Percentiles rank a stretch among this genome's conserved stretches.
These are phyloP conservation scores for Apiotrichum siamense DNA, from an alignment of 1,284 basidiomycete species.

Conservation along the genomic window DNA sequence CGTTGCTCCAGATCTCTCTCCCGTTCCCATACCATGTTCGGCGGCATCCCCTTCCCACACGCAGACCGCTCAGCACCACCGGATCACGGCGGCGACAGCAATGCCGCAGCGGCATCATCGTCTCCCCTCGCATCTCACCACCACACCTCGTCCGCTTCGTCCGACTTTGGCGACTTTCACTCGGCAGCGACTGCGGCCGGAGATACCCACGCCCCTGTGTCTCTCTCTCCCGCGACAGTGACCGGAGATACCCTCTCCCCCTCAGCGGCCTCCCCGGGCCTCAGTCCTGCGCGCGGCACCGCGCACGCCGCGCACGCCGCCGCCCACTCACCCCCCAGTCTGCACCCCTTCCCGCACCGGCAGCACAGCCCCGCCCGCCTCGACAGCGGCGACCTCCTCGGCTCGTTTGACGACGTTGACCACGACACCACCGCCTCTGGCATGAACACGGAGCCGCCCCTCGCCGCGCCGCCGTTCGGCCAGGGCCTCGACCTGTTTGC, in stretches of 20 bases:
- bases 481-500: conserved; percentile 5
- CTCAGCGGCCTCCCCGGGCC: no score
- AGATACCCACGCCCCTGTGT: no score
- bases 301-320: no score
- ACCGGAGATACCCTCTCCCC: no score
- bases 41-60: background rate
- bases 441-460: background rate
- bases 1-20: background rate
- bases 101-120: no score
- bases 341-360: background rate
- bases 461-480: background rate
- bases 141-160: conserved; percentile 5
- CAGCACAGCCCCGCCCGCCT: background rate
- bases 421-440: background rate
- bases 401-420: conserved; percentile 32
- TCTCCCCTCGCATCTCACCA: background rate
- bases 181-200: no score
- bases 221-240: no score
- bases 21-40: background rate
- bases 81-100: background rate
- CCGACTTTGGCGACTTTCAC: conserved; percentile 21
- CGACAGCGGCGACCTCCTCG: conserved; percentile 27
- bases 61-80: background rate
- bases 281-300: no score
- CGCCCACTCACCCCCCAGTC: no score